Conservation (phyloP, 2,329 filamentous ascomycete genomes). For the Calonectria pseudoturangicola region DNA sequence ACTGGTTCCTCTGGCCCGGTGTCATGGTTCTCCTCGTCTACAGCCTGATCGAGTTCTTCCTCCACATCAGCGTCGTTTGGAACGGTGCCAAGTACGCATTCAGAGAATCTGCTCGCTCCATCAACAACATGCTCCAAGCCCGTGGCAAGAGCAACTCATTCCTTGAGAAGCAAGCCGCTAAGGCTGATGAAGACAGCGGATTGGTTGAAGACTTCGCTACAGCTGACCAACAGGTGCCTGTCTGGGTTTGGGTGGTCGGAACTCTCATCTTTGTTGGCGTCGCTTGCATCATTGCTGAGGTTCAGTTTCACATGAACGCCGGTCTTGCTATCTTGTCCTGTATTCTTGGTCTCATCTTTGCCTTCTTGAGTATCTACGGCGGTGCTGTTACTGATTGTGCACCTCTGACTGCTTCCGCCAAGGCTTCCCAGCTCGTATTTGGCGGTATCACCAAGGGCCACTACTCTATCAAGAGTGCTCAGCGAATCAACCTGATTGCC, state of each 20-base stretch:
- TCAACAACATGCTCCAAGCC: slow-evolving; percentile 58
- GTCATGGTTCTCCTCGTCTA: slow-evolving; percentile 67
- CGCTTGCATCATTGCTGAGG: slow-evolving; percentile 69
- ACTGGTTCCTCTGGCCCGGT: slow-evolving; percentile 67
- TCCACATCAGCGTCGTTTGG: slow-evolving; percentile 62
- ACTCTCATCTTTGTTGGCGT: slow-evolving; percentile 69
- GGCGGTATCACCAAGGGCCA: slow-evolving; percentile 77
- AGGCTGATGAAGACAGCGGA: slow-evolving; percentile 55
- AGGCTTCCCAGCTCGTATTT: slow-evolving; percentile 81
- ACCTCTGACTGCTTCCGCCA: slow-evolving; percentile 79
- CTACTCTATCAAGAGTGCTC: slow-evolving; percentile 70
- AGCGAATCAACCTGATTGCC: slow-evolving; percentile 79
- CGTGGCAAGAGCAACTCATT: slow-evolving; percentile 58
- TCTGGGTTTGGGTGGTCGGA: slow-evolving; percentile 71
- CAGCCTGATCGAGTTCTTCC: slow-evolving; percentile 63
- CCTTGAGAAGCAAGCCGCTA: slow-evolving; percentile 61
- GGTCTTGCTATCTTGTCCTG: slow-evolving; percentile 74
- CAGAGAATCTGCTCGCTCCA: slow-evolving; percentile 54
- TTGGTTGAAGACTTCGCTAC: slow-evolving; percentile 63
- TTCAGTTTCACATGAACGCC: slow-evolving; percentile 74
- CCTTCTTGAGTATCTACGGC: slow-evolving; percentile 70
- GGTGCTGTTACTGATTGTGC: slow-evolving; percentile 76
- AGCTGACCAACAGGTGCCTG: slow-evolving; percentile 68
- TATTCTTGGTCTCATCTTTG: slow-evolving; percentile 74
- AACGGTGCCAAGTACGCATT: slow-evolving; percentile 60